phyloP scores from a whole-genome alignment of 2,329 filamentous ascomycete species.

The Trematosphaeria pertusa region DNA sequence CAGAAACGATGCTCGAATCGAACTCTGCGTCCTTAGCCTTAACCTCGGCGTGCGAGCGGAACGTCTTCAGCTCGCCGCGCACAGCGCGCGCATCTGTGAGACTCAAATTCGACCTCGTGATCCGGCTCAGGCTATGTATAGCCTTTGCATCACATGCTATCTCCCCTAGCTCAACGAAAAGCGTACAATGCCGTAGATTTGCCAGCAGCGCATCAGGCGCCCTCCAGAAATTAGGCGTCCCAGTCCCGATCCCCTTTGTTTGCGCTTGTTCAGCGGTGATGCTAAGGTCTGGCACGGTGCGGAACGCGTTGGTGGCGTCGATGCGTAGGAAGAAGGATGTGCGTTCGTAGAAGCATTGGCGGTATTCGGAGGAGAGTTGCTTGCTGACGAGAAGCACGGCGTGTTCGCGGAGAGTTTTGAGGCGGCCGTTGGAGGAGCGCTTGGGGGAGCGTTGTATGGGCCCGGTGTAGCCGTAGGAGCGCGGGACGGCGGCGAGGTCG shows the following conservation, averaged over 20 bases:
- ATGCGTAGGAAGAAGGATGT: conserved; percentile 27
- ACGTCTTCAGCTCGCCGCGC: conserved; percentile 6
- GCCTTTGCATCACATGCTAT: conserved; percentile 1
- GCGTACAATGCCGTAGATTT: conserved; percentile 19
- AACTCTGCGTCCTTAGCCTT: conserved; percentile 5
- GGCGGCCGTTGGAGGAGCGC: no score
- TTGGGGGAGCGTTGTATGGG: no score
- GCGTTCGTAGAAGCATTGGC: conserved; percentile 22
- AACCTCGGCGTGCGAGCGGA: conserved; percentile 1
- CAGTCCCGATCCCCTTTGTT: no score
- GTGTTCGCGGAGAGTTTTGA: conserved; percentile 11
- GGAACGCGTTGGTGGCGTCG: conserved; percentile 11
- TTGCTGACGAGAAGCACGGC: conserved; percentile 16
- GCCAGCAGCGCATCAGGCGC: conserved; percentile 8
- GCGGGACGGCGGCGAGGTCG: no score
- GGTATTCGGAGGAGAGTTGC: conserved; percentile 19
- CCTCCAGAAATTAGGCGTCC: conserved; percentile 15
- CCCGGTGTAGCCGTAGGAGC: no score
- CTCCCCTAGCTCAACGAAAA: conserved; percentile 22
- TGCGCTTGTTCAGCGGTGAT: background rate
- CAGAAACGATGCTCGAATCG: conserved; percentile 3
- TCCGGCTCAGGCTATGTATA: conserved; percentile 10
- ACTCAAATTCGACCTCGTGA: background rate
- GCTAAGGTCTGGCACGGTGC: background rate
- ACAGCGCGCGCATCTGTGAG: conserved; percentile 3